Base-by-base conservation (phyloP, 495 filamentous ascomycete genomes). In the Terfezia boudieri region DNA sequence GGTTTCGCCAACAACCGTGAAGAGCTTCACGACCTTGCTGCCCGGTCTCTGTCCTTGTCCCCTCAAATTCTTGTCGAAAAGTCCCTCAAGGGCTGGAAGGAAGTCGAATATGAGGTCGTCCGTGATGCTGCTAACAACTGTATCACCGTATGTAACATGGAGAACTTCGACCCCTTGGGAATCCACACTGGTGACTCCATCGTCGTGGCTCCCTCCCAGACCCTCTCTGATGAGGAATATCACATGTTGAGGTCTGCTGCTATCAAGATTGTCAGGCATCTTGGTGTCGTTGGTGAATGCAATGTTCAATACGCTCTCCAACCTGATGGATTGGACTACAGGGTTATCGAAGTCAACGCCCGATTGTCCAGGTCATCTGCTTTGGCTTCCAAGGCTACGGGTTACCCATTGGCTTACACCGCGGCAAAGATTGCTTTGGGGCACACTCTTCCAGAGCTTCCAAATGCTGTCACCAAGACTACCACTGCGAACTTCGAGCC, bases 141-240 rank as follows among this genome's bases (percentile, higher is more conserved):
- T 68, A 95, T 96, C 60, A 96, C 89, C 16, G 89, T 96, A 49
- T 96, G 89, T 74, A 96, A 96, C 72, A 96, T 96, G 89, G 89
- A 96, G 72, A 96, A 96, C 71, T 96, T 96, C 65, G 89, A 96
- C 65, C 89, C 89, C 38, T 74, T 96, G 37, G 89, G 89, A 64
- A 89, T 93, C 53, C 89, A 96, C 66, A 96, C 89, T 41, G 89
- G 89, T 66, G 89, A 96, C 71, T 93, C 86, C 58, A 94, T 96
- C 60, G 89, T 96, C 54, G 87, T 95, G 60, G 87, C 89, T 52
- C 89, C 89, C 46, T 89, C 83, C 64, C 89, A 96, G 71, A 96
- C 89, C 43, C 71, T 96, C 56, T 92, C 84, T 57, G 90, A 96
- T 61, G 88, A 94, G 67, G 89, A 96, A 70, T 96, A 94, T 68